phyloP scores from a whole-genome alignment of 805 yeast species.

The Naumovozyma baii region DNA sequence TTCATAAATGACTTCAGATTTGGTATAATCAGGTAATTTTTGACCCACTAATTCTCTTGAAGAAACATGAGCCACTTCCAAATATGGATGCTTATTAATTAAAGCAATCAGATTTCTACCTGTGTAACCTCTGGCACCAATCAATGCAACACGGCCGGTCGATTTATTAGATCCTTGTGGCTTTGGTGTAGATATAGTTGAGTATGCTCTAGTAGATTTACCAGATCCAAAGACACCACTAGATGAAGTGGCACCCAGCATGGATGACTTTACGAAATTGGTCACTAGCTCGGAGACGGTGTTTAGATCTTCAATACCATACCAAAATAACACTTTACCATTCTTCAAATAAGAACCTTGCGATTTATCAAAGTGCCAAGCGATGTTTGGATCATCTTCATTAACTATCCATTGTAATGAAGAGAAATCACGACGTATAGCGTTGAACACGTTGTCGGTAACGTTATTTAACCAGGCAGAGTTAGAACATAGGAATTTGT shows the following conservation, averaged over 20 bases:
- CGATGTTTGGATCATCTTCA: constrained; percentile 81
- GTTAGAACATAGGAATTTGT: constrained; percentile 77
- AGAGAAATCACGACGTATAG: constrained; percentile 64
- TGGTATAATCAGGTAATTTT: constrained; percentile 78
- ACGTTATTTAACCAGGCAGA: constrained; percentile 97
- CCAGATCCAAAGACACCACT: constrained; percentile 39
- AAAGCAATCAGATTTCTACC: constrained; percentile 87
- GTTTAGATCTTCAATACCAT: constrained; percentile 61
- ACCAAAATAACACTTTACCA: constrained; percentile 91
- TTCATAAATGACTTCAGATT: constrained; percentile 68
- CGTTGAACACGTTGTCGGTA: constrained; percentile 84
- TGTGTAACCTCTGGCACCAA: constrained; percentile 97
- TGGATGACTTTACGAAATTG: constrained; percentile 37
- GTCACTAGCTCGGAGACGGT: constrained; percentile 56
- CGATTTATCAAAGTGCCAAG: constrained; percentile 87
- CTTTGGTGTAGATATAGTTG: constrained; percentile 49
- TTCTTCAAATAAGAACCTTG: constrained; percentile 89
- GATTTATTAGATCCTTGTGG: constrained; percentile 51
- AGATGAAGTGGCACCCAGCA: constrained; percentile 25
- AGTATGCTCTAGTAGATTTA: constrained; percentile 44
- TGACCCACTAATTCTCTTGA: constrained; percentile 90
- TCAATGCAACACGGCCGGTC: constrained; percentile 73
- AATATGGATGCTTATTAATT: constrained; percentile 77
- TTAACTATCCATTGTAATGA: constrained; percentile 79
- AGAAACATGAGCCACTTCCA: constrained; percentile 87